Evolutionary conservation across 2,329 filamentous ascomycete species (phyloP).

Genomic region (Aspergillus floridensis): DNA sequence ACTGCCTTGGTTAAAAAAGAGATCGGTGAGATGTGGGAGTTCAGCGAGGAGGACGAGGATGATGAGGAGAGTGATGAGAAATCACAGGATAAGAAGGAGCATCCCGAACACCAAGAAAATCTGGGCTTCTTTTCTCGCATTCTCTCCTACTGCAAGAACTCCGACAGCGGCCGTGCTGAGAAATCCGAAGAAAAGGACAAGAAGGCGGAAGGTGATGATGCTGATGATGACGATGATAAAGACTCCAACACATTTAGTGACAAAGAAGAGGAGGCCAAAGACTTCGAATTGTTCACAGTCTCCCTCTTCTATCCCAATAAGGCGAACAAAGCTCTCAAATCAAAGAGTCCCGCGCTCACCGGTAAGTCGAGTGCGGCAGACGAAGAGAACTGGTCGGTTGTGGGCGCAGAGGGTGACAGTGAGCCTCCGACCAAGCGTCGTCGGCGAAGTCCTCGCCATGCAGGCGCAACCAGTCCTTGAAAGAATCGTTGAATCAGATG

Average conservation of each 20-base stretch:
- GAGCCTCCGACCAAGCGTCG: conserved; percentile 38
- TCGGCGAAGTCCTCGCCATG: conserved; percentile 28
- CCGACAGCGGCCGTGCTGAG: conserved; percentile 6
- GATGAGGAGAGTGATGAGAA: conserved; percentile 20
- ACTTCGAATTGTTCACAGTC: conserved; percentile 30
- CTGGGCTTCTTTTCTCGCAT: conserved; percentile 28
- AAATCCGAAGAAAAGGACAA: conserved; percentile 32
- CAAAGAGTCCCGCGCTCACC: neutral
- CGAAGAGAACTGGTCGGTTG: conserved; percentile 21
- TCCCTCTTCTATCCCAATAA: conserved; percentile 33
- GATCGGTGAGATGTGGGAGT: conserved; percentile 71
- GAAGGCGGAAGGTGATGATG: conserved; percentile 16
- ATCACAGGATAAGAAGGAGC: conserved; percentile 40
- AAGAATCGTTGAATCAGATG: neutral
- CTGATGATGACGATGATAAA: conserved; percentile 1
- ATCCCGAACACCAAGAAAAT: conserved; percentile 2
- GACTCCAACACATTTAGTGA: neutral
- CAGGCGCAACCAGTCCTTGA: neutral
- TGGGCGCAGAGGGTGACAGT: conserved; percentile 21
- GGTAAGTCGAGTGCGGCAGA: conserved; percentile 4
- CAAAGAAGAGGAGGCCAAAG: conserved; percentile 12
- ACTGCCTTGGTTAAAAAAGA: conserved; percentile 72
- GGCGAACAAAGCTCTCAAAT: conserved; percentile 8
- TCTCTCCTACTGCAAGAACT: conserved; percentile 18
- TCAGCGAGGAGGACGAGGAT: conserved; percentile 63